A percentile compares a stretch with the other conserved stretches of the same genome.
Conservation (phyloP, 148 eudicot genomes). For the Gaultheria prostrata region DNA sequence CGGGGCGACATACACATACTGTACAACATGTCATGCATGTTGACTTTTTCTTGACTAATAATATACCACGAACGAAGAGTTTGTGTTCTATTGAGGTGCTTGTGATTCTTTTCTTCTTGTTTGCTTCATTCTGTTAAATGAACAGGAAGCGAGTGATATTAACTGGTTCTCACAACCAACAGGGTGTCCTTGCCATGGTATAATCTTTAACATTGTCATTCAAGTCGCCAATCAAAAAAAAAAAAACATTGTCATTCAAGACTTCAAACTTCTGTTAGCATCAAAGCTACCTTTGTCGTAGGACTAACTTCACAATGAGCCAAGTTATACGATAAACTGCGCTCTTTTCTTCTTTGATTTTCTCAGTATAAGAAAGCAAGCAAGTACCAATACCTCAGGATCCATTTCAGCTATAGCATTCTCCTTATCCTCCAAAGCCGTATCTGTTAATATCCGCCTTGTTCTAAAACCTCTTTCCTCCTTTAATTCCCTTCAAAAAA, state of each 20-base stretch:
- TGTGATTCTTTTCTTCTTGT: neutral
- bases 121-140: neutral
- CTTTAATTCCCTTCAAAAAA: slow-evolving; percentile 42
- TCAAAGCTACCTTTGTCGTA: neutral
- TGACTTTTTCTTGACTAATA: neutral
- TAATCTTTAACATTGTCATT: neutral
- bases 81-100: neutral
- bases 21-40: neutral
- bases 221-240: neutral
- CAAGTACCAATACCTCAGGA: slow-evolving; percentile 55
- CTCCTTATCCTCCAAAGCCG: slow-evolving; percentile 40
- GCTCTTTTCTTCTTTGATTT: neutral
- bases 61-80: neutral
- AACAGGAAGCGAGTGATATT: neutral
- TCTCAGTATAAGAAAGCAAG: neutral
- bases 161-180: neutral
- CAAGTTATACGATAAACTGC: neutral
- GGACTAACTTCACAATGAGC: neutral
- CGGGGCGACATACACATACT: neutral
- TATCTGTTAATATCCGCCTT: slow-evolving; percentile 34
- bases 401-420: slow-evolving; percentile 58
- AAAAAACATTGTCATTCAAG: neutral
- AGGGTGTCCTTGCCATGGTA: neutral
- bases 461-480: slow-evolving; percentile 23
- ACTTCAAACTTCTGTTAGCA: neutral